phyloP scores from a whole-genome alignment of 169 alveolate species.

The Plasmodium gaboni region DNA sequence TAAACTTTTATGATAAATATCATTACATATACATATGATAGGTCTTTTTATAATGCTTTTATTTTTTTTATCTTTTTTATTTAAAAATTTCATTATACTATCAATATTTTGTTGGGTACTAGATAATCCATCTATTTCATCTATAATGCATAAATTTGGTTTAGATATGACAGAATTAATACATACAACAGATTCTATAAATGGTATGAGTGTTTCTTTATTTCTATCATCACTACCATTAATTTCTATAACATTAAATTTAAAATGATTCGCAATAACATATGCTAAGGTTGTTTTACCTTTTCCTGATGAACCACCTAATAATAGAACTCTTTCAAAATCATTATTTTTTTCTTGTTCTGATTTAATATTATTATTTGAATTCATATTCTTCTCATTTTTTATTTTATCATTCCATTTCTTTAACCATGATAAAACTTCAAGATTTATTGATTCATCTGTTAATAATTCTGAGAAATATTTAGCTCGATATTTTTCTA shows the following conservation, averaged over 20 bases:
- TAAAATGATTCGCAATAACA: conserved; percentile 91
- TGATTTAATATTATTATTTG: conserved; percentile 10
- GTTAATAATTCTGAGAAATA: conserved; percentile 85
- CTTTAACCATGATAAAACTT: conserved; percentile 79
- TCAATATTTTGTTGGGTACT: conserved; percentile 90
- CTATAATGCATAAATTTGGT: conserved; percentile 92
- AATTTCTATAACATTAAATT: conserved; percentile 94
- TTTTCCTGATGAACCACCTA: conserved; percentile 97
- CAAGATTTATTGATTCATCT: conserved; percentile 81
- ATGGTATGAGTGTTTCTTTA: conserved; percentile 85
- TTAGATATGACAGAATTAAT: conserved; percentile 81
- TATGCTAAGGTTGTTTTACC: conserved; percentile 95
- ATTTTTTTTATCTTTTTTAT: conserved; percentile 71
- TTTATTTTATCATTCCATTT: conserved; percentile 70
- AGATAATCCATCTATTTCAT: conserved; percentile 97
- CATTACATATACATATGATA: conserved; percentile 97
- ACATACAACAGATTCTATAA: conserved; percentile 81
- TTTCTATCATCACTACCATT: conserved; percentile 97
- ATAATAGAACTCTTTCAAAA: conserved; percentile 80
- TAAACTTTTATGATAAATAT: conserved; percentile 85
- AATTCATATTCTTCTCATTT: conserved; percentile 4
- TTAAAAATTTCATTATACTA: conserved; percentile 60
- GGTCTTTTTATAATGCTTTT: conserved; percentile 88
- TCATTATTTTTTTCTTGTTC: conserved; percentile 45
- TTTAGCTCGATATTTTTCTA: conserved; percentile 80